Base-by-base conservation (phyloP, 257 asterid species). In the Cruciata laevipes region DNA sequence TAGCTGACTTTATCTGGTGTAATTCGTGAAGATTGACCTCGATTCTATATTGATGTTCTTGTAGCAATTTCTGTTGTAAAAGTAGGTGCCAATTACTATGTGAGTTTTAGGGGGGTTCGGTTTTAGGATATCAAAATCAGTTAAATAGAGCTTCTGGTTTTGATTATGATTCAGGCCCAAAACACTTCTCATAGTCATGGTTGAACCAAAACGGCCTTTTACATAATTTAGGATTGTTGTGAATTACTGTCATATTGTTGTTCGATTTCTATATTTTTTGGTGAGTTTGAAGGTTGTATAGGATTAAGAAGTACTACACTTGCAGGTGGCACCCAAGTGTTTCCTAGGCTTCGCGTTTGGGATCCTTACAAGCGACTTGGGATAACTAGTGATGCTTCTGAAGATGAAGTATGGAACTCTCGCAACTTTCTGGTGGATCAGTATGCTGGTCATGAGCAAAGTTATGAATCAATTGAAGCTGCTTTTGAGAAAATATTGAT, bases 371-470 rank as follows among this genome's bases (percentile, higher is more conserved):
- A 87, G 83, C 88, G 97, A 40, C 82, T 94, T 67, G 99, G 99
- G 59, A 71, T 94, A 81, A 74, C 68, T 60, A 80, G 78, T 42
- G 90, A 90, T 81, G 99, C 97, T 57, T 85, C 96, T 3, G 95
- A 88, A 71, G 97, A 90, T 74, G 99, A 94, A 85, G 80, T 94
- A 71, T 94, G 99, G 99, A 83, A 93, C 74, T 89, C 97, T 69
- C 90, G 96, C 38, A 90, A 94, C 80, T 85, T 94, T 77, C 80
- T 94, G 83, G 69, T 88, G 79, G 68, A 71, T 75, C 99, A 94
- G 61, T 94, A 85, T 71, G 83, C 90, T 32, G 72, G 75, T 65
- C 91, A 90, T 20, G 99, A 90, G 84, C 83, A 85, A 75, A 90
- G 95, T 77, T 81, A 66, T 9, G 99, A 94, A 72, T 85, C 96